phyloP scores from a whole-genome alignment of 2,329 filamentous ascomycete genomes.

The Ramularia endophylla region DNA sequence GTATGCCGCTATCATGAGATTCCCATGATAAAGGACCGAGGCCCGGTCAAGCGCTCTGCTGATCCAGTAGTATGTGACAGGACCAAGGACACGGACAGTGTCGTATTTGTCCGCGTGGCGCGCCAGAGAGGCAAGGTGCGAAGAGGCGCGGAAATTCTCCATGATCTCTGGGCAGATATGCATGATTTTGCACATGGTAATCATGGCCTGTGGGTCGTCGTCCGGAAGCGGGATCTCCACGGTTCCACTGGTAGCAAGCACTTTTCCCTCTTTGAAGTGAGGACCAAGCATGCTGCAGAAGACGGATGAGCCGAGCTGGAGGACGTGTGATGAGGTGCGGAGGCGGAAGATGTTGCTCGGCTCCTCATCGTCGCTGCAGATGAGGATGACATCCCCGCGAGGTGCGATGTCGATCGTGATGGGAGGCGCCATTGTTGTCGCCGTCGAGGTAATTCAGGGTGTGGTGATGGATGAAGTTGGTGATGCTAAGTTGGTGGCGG shows the following conservation, averaged over 20 bases:
- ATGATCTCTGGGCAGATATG: neutral
- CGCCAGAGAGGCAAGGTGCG: neutral
- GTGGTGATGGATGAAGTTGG: too few species aligned
- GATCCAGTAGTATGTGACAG: neutral
- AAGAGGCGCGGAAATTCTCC: too few species aligned
- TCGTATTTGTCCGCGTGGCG: slow-evolving; percentile 9
- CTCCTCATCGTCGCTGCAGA: neutral
- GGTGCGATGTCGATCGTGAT: neutral
- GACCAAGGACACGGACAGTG: neutral
- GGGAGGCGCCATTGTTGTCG: neutral
- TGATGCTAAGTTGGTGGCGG: too few species aligned
- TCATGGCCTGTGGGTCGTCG: slow-evolving; percentile 7
- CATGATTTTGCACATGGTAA: slow-evolving; percentile 2
- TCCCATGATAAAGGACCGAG: too few species aligned
- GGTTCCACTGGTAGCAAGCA: neutral
- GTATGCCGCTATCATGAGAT: too few species aligned
- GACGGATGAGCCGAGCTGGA: slow-evolving; percentile 1
- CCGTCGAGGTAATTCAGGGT: too few species aligned
- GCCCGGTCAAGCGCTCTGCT: neutral
- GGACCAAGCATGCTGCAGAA: slow-evolving; percentile 8
- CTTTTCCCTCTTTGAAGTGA: slow-evolving; percentile 6
- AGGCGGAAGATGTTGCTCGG: neutral
- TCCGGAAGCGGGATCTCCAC: slow-evolving; percentile 5
- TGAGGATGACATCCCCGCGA: slow-evolving; percentile 7
- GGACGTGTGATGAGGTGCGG: slow-evolving; percentile 1